Evolutionary conservation across 768 basidiomycete species (phyloP).

Genomic region (Pulveroboletus frians): DNA sequence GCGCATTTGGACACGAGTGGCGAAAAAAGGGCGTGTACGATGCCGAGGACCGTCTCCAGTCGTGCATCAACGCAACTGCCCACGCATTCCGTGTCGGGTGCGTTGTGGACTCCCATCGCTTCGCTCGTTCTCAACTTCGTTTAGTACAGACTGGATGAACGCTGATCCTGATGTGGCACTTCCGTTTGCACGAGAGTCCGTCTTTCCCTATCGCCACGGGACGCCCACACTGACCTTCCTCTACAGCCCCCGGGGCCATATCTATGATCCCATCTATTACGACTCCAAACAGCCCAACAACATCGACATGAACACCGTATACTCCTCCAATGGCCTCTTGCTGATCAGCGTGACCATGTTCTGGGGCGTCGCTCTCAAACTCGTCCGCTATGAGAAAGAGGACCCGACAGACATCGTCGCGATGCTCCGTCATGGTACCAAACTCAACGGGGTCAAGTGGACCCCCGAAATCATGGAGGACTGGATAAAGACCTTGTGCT

Average conservation of each 20-base stretch:
- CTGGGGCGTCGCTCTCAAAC: conserved; percentile 70
- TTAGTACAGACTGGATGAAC: conserved; percentile 66
- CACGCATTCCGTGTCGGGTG: conserved; percentile 42
- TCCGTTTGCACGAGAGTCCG: conserved; percentile 61
- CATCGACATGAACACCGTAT: conserved; percentile 51
- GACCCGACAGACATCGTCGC: conserved; percentile 64
- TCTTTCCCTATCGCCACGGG: conserved; percentile 3
- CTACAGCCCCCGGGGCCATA: conserved; percentile 19
- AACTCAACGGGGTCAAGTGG: conserved; percentile 51
- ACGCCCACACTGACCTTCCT: conserved; percentile 4
- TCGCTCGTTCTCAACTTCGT: background rate
- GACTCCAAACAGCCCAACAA: conserved; percentile 51
- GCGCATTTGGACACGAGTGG: conserved; percentile 57
- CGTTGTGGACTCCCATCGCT: conserved; percentile 3
- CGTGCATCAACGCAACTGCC: conserved; percentile 56
- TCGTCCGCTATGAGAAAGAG: conserved; percentile 58
- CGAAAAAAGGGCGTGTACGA: conserved; percentile 42
- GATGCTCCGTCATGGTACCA: conserved; percentile 58
- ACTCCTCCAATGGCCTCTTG: conserved; percentile 47
- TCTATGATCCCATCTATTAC: conserved; percentile 57
- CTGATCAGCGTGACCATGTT: conserved; percentile 62
- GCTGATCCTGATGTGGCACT: conserved; percentile 67
- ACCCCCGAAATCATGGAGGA: conserved; percentile 46
- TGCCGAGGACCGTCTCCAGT: conserved; percentile 49
- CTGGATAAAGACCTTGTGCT: conserved; percentile 56